phyloP scores from a whole-genome alignment of 2,329 filamentous ascomycete genomes.

The Aspergillus fischeri region DNA sequence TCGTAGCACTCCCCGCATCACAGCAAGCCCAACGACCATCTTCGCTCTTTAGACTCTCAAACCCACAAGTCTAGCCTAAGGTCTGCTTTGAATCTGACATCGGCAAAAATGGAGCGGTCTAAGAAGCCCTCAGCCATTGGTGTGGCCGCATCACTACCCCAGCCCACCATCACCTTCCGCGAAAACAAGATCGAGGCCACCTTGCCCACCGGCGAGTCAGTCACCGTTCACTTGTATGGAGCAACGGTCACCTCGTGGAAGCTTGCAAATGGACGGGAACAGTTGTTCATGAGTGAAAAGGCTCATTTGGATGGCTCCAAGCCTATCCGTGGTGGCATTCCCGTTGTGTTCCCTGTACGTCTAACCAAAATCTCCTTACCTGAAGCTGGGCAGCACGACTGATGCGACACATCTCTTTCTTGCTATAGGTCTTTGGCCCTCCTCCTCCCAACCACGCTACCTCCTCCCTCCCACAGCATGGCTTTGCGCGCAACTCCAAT shows the following conservation, averaged over 20 bases:
- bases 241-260: slow-evolving; percentile 95
- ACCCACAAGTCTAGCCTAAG: background rate
- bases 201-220: slow-evolving; percentile 79
- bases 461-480: slow-evolving; percentile 79
- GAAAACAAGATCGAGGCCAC: slow-evolving; percentile 72
- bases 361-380: background rate
- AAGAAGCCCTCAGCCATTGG: slow-evolving; percentile 78
- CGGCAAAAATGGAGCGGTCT: slow-evolving; percentile 64
- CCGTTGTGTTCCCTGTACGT: slow-evolving; percentile 85
- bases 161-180: slow-evolving; percentile 72
- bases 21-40: background rate
- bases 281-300: slow-evolving; percentile 78
- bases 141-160: slow-evolving; percentile 67
- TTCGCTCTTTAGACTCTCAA: background rate
- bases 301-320: slow-evolving; percentile 82
- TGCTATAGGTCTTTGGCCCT: slow-evolving; percentile 70
- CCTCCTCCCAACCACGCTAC: slow-evolving; percentile 74
- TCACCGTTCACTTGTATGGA: slow-evolving; percentile 83
- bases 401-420: background rate
- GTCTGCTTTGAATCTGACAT: background rate
- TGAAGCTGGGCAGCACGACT: slow-evolving; percentile 10
- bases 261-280: slow-evolving; percentile 70
- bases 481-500: slow-evolving; percentile 80
- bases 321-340: slow-evolving; percentile 85
- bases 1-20: background rate